A percentile compares a stretch with the other conserved stretches of the same genome.
These are phyloP conservation scores for Mycena galericulata DNA, from an alignment of 768 basidiomycete species.

Conservation along the genomic window DNA sequence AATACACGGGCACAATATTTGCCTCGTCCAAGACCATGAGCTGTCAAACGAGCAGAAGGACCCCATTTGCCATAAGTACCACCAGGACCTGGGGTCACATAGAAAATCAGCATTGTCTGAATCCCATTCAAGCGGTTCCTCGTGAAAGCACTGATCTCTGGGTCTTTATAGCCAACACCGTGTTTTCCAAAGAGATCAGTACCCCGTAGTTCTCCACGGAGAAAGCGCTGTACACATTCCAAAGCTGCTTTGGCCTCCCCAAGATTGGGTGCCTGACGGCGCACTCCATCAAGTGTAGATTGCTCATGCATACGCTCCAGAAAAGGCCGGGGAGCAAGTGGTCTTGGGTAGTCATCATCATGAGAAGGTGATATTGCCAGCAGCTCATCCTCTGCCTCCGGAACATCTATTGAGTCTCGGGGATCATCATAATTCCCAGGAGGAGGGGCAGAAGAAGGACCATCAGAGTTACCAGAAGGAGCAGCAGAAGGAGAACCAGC, in stretches of 20 bases:
- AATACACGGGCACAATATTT: slow-evolving; percentile 20
- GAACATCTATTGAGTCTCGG: slow-evolving; percentile 6
- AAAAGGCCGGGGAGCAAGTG: background rate
- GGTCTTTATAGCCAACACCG: slow-evolving; percentile 33
- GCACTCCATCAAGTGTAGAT: background rate
- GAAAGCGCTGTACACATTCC: background rate
- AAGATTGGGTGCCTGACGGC: slow-evolving; percentile 18
- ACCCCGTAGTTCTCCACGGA: slow-evolving; percentile 21
- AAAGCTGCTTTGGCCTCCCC: slow-evolving; percentile 9
- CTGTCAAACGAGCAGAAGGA: slow-evolving; percentile 24
- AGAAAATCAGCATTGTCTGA: slow-evolving; percentile 25
- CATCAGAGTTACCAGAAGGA: too few species aligned
- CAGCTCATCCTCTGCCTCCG: slow-evolving; percentile 10
- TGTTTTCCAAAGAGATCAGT: slow-evolving; percentile 12
- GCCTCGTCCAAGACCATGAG: slow-evolving; percentile 18
- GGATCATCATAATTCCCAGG: background rate
- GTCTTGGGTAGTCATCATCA: slow-evolving; percentile 10
- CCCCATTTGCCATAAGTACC: slow-evolving; percentile 24
- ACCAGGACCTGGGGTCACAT: slow-evolving; percentile 4
- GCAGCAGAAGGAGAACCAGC: too few species aligned
- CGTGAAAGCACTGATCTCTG: slow-evolving; percentile 18
- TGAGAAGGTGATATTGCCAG: slow-evolving; percentile 14
- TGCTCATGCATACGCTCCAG: slow-evolving; percentile 11
- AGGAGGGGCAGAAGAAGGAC: too few species aligned
- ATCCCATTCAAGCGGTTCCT: slow-evolving; percentile 19